Evolutionary conservation across 495 filamentous ascomycete genomes (phyloP).

Genomic region (Elasticomyces elasticus): DNA sequence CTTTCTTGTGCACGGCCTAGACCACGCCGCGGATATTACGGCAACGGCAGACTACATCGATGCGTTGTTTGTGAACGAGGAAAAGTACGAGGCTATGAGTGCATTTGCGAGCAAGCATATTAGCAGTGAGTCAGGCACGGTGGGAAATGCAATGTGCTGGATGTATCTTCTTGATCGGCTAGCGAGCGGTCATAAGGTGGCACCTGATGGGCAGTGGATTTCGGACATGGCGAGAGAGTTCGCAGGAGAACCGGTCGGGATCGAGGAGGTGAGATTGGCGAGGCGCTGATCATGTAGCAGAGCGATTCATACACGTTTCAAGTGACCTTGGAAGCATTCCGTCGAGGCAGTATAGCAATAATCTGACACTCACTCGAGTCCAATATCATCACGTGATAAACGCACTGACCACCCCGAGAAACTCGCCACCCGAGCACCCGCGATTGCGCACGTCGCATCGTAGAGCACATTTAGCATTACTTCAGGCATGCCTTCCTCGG

Average conservation of each 20-base stretch:
- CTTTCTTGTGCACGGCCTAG: conserved; percentile 63
- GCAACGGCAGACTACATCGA: conserved; percentile 61
- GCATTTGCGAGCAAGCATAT: conserved; percentile 53
- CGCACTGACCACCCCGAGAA: too few relatives aligned
- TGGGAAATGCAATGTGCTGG: conserved; percentile 73
- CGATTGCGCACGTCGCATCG: too few relatives aligned
- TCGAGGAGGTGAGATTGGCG: conserved; percentile 53
- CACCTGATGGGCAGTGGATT: conserved; percentile 54
- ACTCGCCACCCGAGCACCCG: too few relatives aligned
- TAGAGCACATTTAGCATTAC: too few relatives aligned
- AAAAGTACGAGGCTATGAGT: conserved; percentile 57
- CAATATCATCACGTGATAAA: too few relatives aligned
- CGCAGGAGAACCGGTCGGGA: conserved; percentile 47
- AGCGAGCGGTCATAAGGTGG: conserved; percentile 39
- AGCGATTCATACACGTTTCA: too few relatives aligned
- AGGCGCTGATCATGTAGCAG: conserved; percentile 1
- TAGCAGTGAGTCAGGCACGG: conserved; percentile 73
- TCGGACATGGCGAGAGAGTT: conserved; percentile 68
- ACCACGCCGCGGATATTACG: conserved; percentile 38
- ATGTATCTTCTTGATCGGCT: conserved; percentile 63
- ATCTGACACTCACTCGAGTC: too few relatives aligned
- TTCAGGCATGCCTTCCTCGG: conserved; percentile 57
- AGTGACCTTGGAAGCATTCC: too few relatives aligned
- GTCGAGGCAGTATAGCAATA: too few relatives aligned
- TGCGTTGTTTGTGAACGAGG: conserved; percentile 56